Base-by-base conservation (phyloP, 2,329 filamentous ascomycete species). In the Ascocoryne sarcoides region DNA sequence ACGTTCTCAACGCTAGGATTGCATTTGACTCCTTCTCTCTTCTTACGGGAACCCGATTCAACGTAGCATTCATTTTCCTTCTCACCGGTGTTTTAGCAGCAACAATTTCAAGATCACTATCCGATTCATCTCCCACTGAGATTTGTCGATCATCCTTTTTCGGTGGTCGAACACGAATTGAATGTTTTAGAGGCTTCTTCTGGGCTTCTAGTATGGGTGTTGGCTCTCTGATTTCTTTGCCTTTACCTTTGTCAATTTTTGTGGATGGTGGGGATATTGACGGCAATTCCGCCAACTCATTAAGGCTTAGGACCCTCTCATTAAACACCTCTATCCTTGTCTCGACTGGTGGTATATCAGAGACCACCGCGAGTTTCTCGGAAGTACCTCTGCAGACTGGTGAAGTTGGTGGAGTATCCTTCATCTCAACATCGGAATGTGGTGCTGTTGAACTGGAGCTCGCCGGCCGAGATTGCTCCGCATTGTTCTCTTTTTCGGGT, bases 321-420 rank as follows among this genome's bases (percentile, higher is more conserved):
- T 46, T 45, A 19, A 40, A 31, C 2, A 23, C 28, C 4, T 33
- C 15, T 28, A 34, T 30, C 17, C 20, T 16, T n/a, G n/a, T n/a
- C n/a, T n/a, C n/a, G 5, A 43, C 19, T 1, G 37, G 29, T 4
- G 19, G 28, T 9, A 21, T 10, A 9, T 16, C 17, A 21, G 17
- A 23, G 33, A 66, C 64, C 16, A 64, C 62, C 9, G 17, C 9
- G 7, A 53, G 52, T 5, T 50, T 45, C 14, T 15, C 32, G 15
- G 16, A 12, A 35, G 12, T 12, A 7, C 23, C n/a, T 39, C 42
- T 44, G 30, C 53, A 50, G 3, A 72, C 70, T 4, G 75, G 75
- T 16, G 86, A 90, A 42, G 84, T 92, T 2, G 83, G 84, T 2
- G 83, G 83, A 0, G 82, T 87, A 10, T 74, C 73, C 12, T 64